A percentile compares a stretch with the other conserved stretches of the same genome.
Conservation (phyloP, 1,139 yeast genomes). For the Keqinozyma sinolaborantium region DNA sequence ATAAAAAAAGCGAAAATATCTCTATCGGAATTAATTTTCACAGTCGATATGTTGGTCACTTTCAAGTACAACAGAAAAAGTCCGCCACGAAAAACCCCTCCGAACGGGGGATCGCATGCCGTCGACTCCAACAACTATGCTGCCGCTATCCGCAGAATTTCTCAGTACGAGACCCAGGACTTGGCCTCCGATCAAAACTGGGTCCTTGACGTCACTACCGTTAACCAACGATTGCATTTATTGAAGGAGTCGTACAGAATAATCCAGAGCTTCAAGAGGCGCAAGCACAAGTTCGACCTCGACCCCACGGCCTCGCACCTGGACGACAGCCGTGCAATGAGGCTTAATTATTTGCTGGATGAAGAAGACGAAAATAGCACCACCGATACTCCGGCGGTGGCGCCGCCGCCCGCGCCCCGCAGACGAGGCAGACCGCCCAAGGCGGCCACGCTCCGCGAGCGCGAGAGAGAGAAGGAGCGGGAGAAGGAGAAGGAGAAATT, state of each 20-base stretch:
- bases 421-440: slow-evolving; percentile 4
- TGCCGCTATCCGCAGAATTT: slow-evolving; percentile 5
- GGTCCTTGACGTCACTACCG: slow-evolving; percentile 20
- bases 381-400: slow-evolving; percentile 8
- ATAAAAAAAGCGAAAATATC: too few species aligned
- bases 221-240: slow-evolving; percentile 26
- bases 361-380: slow-evolving; percentile 17
- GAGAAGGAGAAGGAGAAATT: too few species aligned
- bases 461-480: neutral
- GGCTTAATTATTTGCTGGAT: slow-evolving; percentile 7
- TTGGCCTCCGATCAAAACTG: slow-evolving; percentile 17
- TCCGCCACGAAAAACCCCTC: too few species aligned
- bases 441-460: neutral
- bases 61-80: slow-evolving; percentile 12
- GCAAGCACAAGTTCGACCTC: slow-evolving; percentile 9
- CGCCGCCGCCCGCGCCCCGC: slow-evolving; percentile 8
- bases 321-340: neutral
- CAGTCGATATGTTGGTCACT: slow-evolving; percentile 8
- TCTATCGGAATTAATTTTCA: neutral
- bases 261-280: slow-evolving; percentile 20
- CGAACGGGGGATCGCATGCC: too few species aligned
- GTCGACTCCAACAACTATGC: slow-evolving; percentile 6
- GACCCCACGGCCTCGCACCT: neutral
- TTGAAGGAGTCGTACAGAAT: slow-evolving; percentile 28
- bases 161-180: slow-evolving; percentile 7